Conservation (phyloP, 352 stramenopile species). For the Globisporangium solare region DNA sequence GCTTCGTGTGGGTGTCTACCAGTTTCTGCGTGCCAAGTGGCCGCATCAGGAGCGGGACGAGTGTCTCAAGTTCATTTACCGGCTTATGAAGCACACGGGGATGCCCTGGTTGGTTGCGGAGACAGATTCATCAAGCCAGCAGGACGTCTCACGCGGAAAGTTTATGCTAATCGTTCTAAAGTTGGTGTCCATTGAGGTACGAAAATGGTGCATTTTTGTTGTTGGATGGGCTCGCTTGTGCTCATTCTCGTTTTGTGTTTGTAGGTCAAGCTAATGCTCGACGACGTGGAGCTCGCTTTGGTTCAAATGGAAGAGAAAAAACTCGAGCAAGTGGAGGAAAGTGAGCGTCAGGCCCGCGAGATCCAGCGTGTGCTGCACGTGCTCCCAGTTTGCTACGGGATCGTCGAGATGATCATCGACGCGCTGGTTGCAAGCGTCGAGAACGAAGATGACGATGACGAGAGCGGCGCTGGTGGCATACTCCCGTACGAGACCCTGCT, state of each 20-base stretch:
- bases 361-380: conserved; percentile 50
- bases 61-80: conserved; percentile 50
- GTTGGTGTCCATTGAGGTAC: conserved; percentile 72
- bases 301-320: conserved; percentile 63
- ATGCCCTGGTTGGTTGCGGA: conserved; percentile 64
- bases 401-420: conserved; percentile 68
- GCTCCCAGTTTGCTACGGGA: conserved; percentile 72
- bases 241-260: neutral
- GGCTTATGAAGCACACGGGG: conserved; percentile 56
- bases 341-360: conserved; percentile 39
- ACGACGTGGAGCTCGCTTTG: conserved; percentile 70
- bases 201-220: neutral
- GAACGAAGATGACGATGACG: conserved; percentile 12
- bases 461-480: conserved; percentile 24
- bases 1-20: conserved; percentile 51
- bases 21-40: conserved; percentile 69
- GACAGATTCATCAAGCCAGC: conserved; percentile 15
- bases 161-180: conserved; percentile 76
- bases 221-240: too few species aligned
- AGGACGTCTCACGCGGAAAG: conserved; percentile 58
- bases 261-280: conserved; percentile 82
- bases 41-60: conserved; percentile 64
- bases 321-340: conserved; percentile 41
- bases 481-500: conserved; percentile 70
- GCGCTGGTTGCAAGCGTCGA: conserved; percentile 46